Percentiles rank a stretch among this genome's conserved stretches.
phyloP scores from a whole-genome alignment of 2,329 filamentous ascomycete species.

The Coleophoma crateriformis region DNA sequence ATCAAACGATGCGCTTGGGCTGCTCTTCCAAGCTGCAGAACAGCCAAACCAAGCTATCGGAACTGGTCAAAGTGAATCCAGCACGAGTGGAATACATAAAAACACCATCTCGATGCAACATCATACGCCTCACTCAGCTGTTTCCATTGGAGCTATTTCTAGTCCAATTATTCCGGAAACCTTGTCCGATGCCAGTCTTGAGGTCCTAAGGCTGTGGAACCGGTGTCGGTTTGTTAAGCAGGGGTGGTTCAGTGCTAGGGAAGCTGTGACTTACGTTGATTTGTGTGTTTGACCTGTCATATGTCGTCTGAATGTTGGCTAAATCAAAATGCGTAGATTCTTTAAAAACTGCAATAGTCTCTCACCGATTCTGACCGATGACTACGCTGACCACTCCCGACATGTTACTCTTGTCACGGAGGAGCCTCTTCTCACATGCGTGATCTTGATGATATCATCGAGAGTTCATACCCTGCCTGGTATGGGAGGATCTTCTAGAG shows the following conservation, averaged over 20 bases:
- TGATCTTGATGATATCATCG: constrained; percentile 49
- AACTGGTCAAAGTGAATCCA: constrained; percentile 18
- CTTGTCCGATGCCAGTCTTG: not conserved
- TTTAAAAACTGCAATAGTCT: constrained; percentile 44
- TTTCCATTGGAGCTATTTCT: not conserved
- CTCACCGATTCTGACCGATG: constrained; percentile 43
- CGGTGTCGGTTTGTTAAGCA: constrained; percentile 46
- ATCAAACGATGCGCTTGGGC: constrained; percentile 45
- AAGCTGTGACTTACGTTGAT: constrained; percentile 47
- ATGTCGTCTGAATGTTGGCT: too few relatives aligned
- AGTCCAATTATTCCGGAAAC: not conserved
- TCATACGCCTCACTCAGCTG: constrained; percentile 25
- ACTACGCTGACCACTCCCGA: constrained; percentile 41
- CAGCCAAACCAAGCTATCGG: constrained; percentile 28
- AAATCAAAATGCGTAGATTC: constrained; percentile 20
- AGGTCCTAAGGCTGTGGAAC: constrained; percentile 39
- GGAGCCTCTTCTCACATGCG: constrained; percentile 46
- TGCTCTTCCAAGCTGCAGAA: constrained; percentile 44
- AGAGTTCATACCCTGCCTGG: constrained; percentile 40
- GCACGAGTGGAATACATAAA: constrained; percentile 21
- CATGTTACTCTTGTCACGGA: constrained; percentile 41
- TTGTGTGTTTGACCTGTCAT: constrained; percentile 25
- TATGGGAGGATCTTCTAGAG: constrained; percentile 37
- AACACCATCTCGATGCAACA: constrained; percentile 27
- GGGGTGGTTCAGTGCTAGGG: constrained; percentile 49